Conservation (phyloP, 192 early-diverging fungal species). For the Phycomyces blakesleeanus region DNA sequence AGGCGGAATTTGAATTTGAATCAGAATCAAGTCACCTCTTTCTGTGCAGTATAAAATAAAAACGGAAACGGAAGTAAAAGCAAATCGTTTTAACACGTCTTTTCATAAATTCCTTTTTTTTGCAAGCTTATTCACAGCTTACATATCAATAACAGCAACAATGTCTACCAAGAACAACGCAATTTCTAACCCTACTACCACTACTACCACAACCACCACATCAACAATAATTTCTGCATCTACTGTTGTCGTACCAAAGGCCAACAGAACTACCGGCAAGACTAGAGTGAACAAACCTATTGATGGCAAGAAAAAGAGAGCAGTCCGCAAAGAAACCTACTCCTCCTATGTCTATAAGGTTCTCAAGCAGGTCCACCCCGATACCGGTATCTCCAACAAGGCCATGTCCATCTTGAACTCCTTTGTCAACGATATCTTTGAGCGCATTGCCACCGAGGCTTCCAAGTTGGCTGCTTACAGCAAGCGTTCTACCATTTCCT, state of each 20-base stretch:
- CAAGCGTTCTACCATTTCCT: slow-evolving; percentile 94
- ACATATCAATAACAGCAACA: slow-evolving; percentile 6
- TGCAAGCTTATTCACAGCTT: no score
- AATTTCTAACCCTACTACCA: no score
- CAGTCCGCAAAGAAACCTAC: slow-evolving; percentile 82
- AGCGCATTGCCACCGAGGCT: slow-evolving; percentile 84
- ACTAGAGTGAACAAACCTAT: slow-evolving; percentile 46
- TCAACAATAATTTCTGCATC: no score
- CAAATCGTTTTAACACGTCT: not conserved
- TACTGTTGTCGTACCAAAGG: slow-evolving; percentile 46
- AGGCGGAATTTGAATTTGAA: no score
- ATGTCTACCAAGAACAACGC: slow-evolving; percentile 35
- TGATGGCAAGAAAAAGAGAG: slow-evolving; percentile 67
- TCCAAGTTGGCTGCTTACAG: slow-evolving; percentile 88
- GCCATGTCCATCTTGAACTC: slow-evolving; percentile 97
- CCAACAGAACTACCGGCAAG: slow-evolving; percentile 71
- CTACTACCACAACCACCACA: no score
- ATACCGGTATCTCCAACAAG: slow-evolving; percentile 96
- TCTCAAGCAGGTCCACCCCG: slow-evolving; percentile 95
- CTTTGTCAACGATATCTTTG: slow-evolving; percentile 97
- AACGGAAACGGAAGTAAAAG: slow-evolving; percentile 1
- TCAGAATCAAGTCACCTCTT: no score
- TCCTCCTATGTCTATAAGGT: slow-evolving; percentile 97
- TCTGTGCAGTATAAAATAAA: not conserved
- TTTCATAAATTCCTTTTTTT: no score